Conservation (phyloP, 139 green algal genomes). For the Nannochloris sp. region DNA sequence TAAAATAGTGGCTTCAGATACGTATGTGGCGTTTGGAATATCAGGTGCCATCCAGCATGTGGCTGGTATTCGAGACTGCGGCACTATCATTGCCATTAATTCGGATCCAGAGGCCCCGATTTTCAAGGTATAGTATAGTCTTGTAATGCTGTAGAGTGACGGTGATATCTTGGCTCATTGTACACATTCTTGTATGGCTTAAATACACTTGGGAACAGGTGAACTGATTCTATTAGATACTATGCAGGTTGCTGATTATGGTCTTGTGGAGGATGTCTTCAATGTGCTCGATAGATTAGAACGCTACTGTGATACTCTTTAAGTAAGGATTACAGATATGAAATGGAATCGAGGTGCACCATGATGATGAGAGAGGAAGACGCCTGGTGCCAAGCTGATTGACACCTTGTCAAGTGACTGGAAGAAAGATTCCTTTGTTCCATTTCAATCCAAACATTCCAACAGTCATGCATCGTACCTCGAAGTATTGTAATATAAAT, state of each 20-base stretch:
- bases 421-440: too few species aligned
- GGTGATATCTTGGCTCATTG: too few species aligned
- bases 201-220: too few species aligned
- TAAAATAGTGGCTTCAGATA: constrained; percentile 87
- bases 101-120: constrained; percentile 78
- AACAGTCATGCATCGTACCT: too few species aligned
- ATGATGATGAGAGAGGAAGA: too few species aligned
- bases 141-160: not conserved
- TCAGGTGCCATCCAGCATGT: constrained; percentile 92
- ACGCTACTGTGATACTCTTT: not conserved
- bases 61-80: constrained; percentile 83
- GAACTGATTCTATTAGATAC: too few species aligned
- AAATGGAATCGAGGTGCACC: too few species aligned
- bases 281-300: constrained; percentile 15
- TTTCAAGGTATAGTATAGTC: constrained; percentile 32
- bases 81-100: constrained; percentile 90
- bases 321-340: not conserved
- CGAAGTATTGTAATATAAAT: too few species aligned
- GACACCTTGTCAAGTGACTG: too few species aligned
- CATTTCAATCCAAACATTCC: too few species aligned
- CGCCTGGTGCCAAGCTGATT: too few species aligned
- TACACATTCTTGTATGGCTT: too few species aligned
- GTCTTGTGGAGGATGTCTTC: constrained; percentile 78
- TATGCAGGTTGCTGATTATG: constrained; percentile 77
- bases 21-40: constrained; percentile 93